phyloP scores from a whole-genome alignment of 441 rosid genomes.

The Bruguiera hainesii region DNA sequence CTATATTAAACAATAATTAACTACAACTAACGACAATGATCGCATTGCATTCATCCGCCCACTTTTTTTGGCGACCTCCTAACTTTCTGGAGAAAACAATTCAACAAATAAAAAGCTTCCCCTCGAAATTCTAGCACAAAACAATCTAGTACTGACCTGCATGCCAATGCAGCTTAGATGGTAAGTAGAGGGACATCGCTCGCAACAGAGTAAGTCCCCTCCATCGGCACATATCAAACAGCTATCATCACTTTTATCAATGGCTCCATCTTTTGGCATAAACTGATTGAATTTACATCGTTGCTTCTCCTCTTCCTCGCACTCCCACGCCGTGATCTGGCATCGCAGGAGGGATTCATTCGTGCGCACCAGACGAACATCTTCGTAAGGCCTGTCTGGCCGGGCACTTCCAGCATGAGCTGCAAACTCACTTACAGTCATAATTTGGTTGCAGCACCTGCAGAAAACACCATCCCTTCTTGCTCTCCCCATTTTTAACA shows the following conservation, averaged over 20 bases:
- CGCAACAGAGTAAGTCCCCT: constrained; percentile 30
- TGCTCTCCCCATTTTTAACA: constrained; percentile 1
- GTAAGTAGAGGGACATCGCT: constrained; percentile 28
- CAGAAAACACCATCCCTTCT: constrained; percentile 19
- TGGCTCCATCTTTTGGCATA: not conserved
- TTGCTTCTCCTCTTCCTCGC: not conserved
- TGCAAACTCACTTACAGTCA: constrained; percentile 23
- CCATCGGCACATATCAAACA: constrained; percentile 36
- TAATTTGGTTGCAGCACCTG: constrained; percentile 16
- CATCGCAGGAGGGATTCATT: constrained; percentile 3
- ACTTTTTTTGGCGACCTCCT: too few species aligned
- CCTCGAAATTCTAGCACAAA: not conserved
- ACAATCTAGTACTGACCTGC: constrained; percentile 9
- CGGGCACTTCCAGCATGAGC: constrained; percentile 18
- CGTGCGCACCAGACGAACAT: not conserved
- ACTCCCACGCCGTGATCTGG: constrained; percentile 8
- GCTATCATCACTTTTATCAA: constrained; percentile 20
- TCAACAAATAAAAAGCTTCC: not conserved
- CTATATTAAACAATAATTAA: not conserved
- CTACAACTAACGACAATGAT: too few species aligned
- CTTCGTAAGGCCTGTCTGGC: constrained; percentile 9
- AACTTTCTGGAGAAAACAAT: not conserved
- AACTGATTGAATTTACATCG: not conserved
- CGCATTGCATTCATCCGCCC: too few species aligned
- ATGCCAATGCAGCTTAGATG: constrained; percentile 25